A percentile compares a stretch with the other conserved stretches of the same genome.
Evolutionary conservation across 2,329 filamentous ascomycete genomes (phyloP).

Genomic region (Calycina herbarum): DNA sequence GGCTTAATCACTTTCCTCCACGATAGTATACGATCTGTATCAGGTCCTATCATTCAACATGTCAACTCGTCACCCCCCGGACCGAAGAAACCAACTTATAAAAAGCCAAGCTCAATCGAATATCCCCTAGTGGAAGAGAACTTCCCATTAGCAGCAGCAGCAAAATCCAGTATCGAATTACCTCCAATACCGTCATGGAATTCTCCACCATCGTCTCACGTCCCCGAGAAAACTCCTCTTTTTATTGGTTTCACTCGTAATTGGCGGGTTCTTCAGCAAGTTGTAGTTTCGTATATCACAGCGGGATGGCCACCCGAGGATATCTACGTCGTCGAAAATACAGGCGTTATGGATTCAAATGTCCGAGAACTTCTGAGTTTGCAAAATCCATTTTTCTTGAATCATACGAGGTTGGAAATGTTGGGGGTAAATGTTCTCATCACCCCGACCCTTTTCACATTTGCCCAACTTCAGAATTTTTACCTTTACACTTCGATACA

Average conservation of each 20-base stretch:
- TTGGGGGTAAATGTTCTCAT: constrained; percentile 54
- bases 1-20: not conserved
- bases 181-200: constrained; percentile 50
- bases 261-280: constrained; percentile 56
- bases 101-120: constrained; percentile 4
- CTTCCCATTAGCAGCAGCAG: constrained; percentile 28
- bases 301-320: constrained; percentile 58
- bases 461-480: constrained; percentile 58
- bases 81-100: constrained; percentile 9
- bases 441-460: constrained; percentile 53
- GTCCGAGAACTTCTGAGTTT: constrained; percentile 47
- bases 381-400: constrained; percentile 58
- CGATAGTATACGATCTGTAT: not conserved
- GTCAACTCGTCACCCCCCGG: not conserved
- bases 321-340: constrained; percentile 61
- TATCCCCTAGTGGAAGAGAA: constrained; percentile 27
- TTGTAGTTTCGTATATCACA: constrained; percentile 57
- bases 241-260: constrained; percentile 60
- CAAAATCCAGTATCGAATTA: constrained; percentile 30
- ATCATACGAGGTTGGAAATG: constrained; percentile 49
- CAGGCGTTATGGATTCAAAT: constrained; percentile 55
- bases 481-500: constrained; percentile 48
- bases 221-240: constrained; percentile 49
- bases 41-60: constrained; percentile 17
- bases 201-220: constrained; percentile 41